Base-by-base conservation (phyloP, 371 early-diverging fungal genomes). In the Batrachochytrium dendrobatidis region DNA sequence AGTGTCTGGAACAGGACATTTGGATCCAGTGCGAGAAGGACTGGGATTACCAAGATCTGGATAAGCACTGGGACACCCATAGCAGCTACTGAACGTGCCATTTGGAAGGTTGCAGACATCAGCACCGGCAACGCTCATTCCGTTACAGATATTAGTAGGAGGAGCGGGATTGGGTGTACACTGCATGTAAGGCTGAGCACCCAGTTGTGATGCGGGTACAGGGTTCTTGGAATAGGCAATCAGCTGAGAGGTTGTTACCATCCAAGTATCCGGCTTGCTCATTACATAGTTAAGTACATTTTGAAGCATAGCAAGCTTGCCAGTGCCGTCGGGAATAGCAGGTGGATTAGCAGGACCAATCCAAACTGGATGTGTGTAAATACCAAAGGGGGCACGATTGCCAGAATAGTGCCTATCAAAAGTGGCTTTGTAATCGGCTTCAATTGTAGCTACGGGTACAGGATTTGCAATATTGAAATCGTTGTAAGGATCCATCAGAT, bases 401-500 rank as follows among this genome's bases (percentile, higher is more conserved):
- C 81, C 80, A 49, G 73, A 75, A 69, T 83, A 84, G 63, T 84
- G 86, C 46, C 77, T 65, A 56, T 82, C 76, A 65, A 86, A 87
- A 66, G 82, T 83, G 30, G 66, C 66, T 12, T 67, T 63, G 53
- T 83, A 77, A 79, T 79, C 79, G 3, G 58, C 63, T 10, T 25
- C 22, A 18, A 55, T 46, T 4, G 26, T 29, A 29, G 1, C 5
- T 2, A 34, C 2, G 7, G 34, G 15, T 1, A 15, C 10, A 2
- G 62, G 57, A 22, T 25, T 26, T 6, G 33, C 34, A 29, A 51
- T 18, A 31, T 8, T 33, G 30, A 33, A 34, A 39, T 78, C 77
- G 56, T 86, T 70, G 49, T 82, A 83, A 2, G 82, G 81, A 63
- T 88, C 88, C 88, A 88, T 88, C 59, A 81, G 68, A 60, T 84